Base-by-base conservation (phyloP, 1,284 basidiomycete genomes). In the Leccinum pallidistipes region DNA sequence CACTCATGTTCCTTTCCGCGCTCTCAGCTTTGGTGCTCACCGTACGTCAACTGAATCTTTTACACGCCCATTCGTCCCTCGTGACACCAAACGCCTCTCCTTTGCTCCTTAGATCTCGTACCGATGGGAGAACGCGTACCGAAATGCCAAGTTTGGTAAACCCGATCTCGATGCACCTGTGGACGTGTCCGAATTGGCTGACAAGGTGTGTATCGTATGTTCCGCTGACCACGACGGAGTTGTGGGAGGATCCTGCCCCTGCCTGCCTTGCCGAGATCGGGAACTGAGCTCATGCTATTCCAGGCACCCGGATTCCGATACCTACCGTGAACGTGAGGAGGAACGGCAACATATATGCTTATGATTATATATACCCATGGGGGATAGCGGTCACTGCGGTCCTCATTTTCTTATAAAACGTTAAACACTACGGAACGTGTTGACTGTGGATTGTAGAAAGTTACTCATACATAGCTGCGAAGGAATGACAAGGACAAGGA, bases 1-100 rank as follows among this genome's bases (percentile, higher is more conserved):
- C 78, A 0, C 77, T 91, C 29, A 77, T 84, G 60, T 86, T 89
- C 65, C 73, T 90, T n/a, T 84, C 79, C 10, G 81, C 83, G 3
- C 21, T 83, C 9, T 83, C 81, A 49, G 80, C 83, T 2, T 47
- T 86, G 12, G 68, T 85, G 9, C 78, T 91, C 27, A 79, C 79
- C 43, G 87, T 90, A 68, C 66, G 81, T 72, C 31, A 10, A 24
- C 1, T 12, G 9, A 7, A 3, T 58, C 9, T 5, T 3, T 18
- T 14, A 21, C 14, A 40, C 14, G n/a, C 18, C 56, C 55, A 7
- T 27, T 21, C 14, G 3, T 43, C 53, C 34, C 9, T 43, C 4
- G 57, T 3, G 40, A 58, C 6, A 27, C 49, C 14, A 34, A 24
- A 38, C 29, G 27, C 21, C 40, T n/a, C 12, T 18, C 24, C 24